A percentile compares a stretch with the other conserved stretches of the same genome.
These are phyloP conservation scores for Pseudocercospora cruenta DNA, from an alignment of 2,329 filamentous ascomycete genomes.

Conservation along the genomic window DNA sequence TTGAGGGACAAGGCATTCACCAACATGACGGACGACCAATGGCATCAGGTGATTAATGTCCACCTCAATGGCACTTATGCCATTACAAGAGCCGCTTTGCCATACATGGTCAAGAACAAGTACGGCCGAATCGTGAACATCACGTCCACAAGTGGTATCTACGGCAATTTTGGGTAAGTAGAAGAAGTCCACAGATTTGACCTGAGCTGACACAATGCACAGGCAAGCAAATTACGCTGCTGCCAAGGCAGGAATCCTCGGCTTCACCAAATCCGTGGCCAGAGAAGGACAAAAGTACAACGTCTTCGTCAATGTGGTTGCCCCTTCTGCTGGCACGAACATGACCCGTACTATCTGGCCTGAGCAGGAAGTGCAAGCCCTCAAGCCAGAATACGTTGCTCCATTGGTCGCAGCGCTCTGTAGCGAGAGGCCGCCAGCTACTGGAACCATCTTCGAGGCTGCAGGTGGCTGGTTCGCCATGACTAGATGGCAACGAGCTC, in stretches of 20 bases:
- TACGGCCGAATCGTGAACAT: conserved; percentile 96
- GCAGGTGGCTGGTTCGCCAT: conserved; percentile 88
- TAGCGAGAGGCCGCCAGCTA: conserved; percentile 78
- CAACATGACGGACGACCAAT: conserved; percentile 93
- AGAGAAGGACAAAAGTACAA: conserved; percentile 94
- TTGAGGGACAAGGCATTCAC: conserved; percentile 93
- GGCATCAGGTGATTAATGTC: conserved; percentile 87
- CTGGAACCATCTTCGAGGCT: conserved; percentile 86
- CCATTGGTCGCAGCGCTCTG: conserved; percentile 85
- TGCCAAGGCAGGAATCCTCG: conserved; percentile 71
- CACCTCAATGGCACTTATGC: conserved; percentile 94
- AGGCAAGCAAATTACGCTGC: conserved; percentile 70
- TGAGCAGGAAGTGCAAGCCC: conserved; percentile 92
- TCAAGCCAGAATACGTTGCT: conserved; percentile 97
- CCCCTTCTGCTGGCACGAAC: conserved; percentile 90
- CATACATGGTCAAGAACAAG: conserved; percentile 96
- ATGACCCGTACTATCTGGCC: conserved; percentile 94
- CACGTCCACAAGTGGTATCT: conserved; percentile 92
- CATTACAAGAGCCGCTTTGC: conserved; percentile 94
- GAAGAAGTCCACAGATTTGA: conserved; percentile 88
- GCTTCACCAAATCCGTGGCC: conserved; percentile 87
- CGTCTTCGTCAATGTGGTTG: conserved; percentile 95
- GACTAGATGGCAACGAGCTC: conserved; percentile 90
- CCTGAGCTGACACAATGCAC: conserved; percentile 65
- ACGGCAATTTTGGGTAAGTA: conserved; percentile 96